Evolutionary conservation across 306 rosid genomes (phyloP).

Genomic region (Lathyrus tuberosus): DNA sequence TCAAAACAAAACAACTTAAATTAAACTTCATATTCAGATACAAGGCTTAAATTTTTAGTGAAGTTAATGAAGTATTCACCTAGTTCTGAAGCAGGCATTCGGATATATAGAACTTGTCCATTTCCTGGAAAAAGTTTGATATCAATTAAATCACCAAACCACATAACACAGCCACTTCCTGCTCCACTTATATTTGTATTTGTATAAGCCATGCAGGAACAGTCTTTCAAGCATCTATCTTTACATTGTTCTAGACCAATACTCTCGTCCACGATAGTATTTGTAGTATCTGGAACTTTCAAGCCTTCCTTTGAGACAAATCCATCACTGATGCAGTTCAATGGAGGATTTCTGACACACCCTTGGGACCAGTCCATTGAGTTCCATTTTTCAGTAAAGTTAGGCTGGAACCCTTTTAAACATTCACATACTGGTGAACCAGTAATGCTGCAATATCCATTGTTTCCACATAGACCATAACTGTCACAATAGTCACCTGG

Average conservation of each 20-base stretch:
- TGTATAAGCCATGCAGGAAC: conserved; percentile 38
- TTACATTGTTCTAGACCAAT: conserved; percentile 21
- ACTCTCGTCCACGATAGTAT: conserved; percentile 10
- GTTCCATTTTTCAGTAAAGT: neutral
- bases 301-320: neutral
- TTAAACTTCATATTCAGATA: neutral
- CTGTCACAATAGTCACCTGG: conserved; percentile 5
- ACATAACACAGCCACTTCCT: conserved; percentile 41
- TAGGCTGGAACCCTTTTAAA: conserved; percentile 33
- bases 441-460: conserved; percentile 13
- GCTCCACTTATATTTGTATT: conserved; percentile 38
- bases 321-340: conserved; percentile 28
- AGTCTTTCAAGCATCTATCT: conserved; percentile 30
- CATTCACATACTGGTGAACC: conserved; percentile 34
- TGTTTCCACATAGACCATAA: conserved; percentile 30
- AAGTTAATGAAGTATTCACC: conserved; percentile 11
- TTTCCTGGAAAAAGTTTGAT: neutral
- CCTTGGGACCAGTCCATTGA: conserved; percentile 19
- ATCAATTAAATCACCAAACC: conserved; percentile 33
- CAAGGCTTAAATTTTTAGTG: neutral
- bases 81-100: conserved; percentile 27
- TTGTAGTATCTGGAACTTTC: conserved; percentile 39
- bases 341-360: conserved; percentile 13
- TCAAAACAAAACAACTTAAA: neutral
- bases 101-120: conserved; percentile 20